Base-by-base conservation (phyloP, 257 asterid species). In the Przewalskia tangutica region DNA sequence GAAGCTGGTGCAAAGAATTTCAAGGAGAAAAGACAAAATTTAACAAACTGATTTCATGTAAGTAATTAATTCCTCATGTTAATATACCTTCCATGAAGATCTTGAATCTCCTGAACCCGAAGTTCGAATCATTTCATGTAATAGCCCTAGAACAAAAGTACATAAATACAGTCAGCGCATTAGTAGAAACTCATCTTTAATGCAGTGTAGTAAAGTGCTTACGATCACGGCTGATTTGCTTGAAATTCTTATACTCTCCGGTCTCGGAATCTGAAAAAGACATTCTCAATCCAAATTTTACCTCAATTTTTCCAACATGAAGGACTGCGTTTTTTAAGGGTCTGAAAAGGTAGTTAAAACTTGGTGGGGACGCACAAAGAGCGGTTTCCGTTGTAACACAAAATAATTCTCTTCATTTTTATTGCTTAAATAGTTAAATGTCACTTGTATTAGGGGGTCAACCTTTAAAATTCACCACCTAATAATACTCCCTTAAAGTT, bases 61-160 rank as follows among this genome's bases (percentile, higher is more conserved):
- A 50, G 51, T 63, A 44, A 16, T 48, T 34, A 65, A 59, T 16
- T 46, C n/a, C 56, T 13, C 34, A 60, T 17, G 63, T 12, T 77
- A 80, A n/a, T 60, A 65, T 86, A 96, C 99, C 99, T 93, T 96
- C 97, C 99, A 96, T 62, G 94, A 87, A 70, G 98, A 93, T 85
- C 88, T 92, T 71, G 97, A 81, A 78, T 90, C 94, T 73, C 85
- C 91, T 53, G 97, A 83, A 85, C 89, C 91, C 20, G 95, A 87
- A 64, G 89, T 85, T 73, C 94, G 89, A 80, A 96, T 97, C 99
- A 96, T 96, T 89, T 96, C 98, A 79, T 86, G 87, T 88, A 94
- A 88, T 80, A 96, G 84, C 67, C 98, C 98, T 94, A 48, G 9
- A 85, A 59, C 83, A 86, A 81, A 83, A 84, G 81, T 50, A 82